Evolutionary conservation across 176 grass and related monocot genomes (phyloP).

Genomic region (maize (Zea mays)): Zm-B73-REFERENCE-NAM-5.0 NC_050096.1:38490001-38490500

Average conservation of each 20-base stretch:
- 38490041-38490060: constrained; percentile 11
- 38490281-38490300: background rate
- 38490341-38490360: background rate
- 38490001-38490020: constrained; percentile 26
- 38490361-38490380: constrained; percentile 17
- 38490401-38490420: constrained; percentile 93
- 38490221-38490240: background rate
- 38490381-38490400: constrained; percentile 64
- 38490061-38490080: constrained; percentile 92
- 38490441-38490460: constrained; percentile 87
- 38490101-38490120: constrained; percentile 90
- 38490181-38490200: constrained; percentile 71
- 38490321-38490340: background rate
- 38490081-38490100: constrained; percentile 85
- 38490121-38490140: constrained; percentile 99
- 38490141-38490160: constrained; percentile 95
- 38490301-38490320: background rate
- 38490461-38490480: constrained; percentile 58
- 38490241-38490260: constrained; percentile 7
- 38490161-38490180: constrained; percentile 96
- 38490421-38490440: constrained; percentile 60
- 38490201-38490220: constrained; percentile 72
- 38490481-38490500: constrained; percentile 58
- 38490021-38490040: constrained; percentile 15
- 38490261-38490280: background rate